phyloP scores from a whole-genome alignment of 1,284 basidiomycete species.

The Moesziomyces sp. region DNA sequence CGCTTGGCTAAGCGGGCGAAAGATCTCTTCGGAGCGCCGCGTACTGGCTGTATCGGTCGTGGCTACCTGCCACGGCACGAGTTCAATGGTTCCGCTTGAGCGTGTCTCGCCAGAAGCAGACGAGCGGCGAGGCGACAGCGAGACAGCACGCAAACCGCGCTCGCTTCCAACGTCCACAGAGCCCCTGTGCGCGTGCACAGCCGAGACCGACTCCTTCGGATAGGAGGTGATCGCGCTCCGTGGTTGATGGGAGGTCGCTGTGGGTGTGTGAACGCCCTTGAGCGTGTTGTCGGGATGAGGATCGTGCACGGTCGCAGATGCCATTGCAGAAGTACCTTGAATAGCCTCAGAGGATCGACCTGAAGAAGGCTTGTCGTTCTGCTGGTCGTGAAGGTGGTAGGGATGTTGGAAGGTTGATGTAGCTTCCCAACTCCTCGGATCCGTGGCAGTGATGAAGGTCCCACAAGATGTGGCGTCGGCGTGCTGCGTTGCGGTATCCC shows the following conservation, averaged over 20 bases:
- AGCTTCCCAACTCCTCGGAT: no score
- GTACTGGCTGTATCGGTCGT: constrained; percentile 9
- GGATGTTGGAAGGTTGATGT: no score
- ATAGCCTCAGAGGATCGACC: no score
- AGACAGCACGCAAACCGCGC: constrained; percentile 10
- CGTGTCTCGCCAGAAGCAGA: constrained; percentile 7
- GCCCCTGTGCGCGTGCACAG: not conserved
- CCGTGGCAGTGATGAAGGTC: no score
- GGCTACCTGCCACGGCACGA: constrained; percentile 35
- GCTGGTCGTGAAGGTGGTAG: no score
- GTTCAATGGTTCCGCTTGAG: constrained; percentile 27
- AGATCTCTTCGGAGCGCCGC: constrained; percentile 30
- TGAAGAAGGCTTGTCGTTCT: no score
- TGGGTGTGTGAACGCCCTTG: no score
- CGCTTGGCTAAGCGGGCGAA: constrained; percentile 22
- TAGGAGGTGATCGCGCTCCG: not conserved
- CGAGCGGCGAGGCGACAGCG: constrained; percentile 7
- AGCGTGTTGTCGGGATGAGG: no score
- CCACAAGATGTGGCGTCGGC: no score
- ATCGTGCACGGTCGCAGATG: no score
- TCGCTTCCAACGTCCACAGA: not conserved
- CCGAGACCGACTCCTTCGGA: not conserved
- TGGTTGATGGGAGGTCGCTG: not conserved
- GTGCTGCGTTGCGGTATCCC: no score
- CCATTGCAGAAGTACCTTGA: no score